Percentiles rank a stretch among this genome's conserved stretches.
These are phyloP conservation scores for Narthecium ossifragum DNA, from an alignment of 106 monocot genomes.

Conservation along the genomic window DNA sequence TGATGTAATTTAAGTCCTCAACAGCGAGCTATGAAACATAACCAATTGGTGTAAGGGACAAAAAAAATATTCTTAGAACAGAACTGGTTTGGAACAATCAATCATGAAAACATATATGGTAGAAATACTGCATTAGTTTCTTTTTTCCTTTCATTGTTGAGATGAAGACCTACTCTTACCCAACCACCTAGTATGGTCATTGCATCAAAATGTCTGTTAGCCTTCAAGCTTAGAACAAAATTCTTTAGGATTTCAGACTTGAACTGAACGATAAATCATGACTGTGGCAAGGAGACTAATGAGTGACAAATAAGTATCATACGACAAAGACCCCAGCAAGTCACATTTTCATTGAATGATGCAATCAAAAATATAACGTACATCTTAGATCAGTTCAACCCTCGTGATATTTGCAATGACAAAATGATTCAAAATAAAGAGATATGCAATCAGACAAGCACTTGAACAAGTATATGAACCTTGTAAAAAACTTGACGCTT, in stretches of 20 bases:
- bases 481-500: constrained; percentile 28
- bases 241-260: too few species aligned
- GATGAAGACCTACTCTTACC: too few species aligned
- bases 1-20: constrained; percentile 42
- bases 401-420: background rate
- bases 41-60: too few species aligned
- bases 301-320: background rate
- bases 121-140: background rate
- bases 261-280: background rate
- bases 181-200: background rate
- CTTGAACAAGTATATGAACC: constrained; percentile 18
- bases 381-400: background rate
- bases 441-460: background rate
- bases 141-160: too few species aligned
- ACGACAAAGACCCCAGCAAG: background rate
- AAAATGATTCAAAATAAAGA: background rate
- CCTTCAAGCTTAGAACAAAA: too few species aligned
- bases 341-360: background rate
- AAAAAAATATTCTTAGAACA: background rate
- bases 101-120: background rate
- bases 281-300: constrained; percentile 6
- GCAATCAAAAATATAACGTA: background rate
- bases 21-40: constrained; percentile 29
- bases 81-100: background rate
- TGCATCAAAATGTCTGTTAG: too few species aligned